phyloP scores from a whole-genome alignment of 2,329 filamentous ascomycete species.

The Seiridium cupressi region DNA sequence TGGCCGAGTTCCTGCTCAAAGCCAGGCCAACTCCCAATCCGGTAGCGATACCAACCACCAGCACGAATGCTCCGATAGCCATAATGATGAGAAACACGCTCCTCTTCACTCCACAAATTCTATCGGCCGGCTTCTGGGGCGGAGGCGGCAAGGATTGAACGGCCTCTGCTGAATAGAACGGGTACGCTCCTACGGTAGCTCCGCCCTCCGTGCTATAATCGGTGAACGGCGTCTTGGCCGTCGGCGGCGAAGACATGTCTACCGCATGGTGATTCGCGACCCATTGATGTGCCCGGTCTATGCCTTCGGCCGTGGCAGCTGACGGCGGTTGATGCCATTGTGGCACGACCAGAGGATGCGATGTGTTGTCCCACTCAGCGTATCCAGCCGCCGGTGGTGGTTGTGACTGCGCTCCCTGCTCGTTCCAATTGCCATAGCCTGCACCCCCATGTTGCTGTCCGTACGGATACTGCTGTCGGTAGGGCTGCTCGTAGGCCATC shows the following conservation, averaged over 20 bases:
- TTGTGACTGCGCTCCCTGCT: neutral
- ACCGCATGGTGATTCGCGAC: constrained; percentile 13
- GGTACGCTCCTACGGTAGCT: neutral
- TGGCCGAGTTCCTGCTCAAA: constrained; percentile 10
- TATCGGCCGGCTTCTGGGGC: neutral
- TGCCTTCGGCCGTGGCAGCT: neutral
- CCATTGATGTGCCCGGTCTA: constrained; percentile 17
- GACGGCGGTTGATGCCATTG: constrained; percentile 4
- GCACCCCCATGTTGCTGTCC: neutral
- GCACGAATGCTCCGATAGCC: constrained; percentile 23
- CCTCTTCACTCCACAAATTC: constrained; percentile 28
- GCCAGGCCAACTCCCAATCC: constrained; percentile 32
- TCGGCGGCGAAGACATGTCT: constrained; percentile 13
- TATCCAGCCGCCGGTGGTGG: neutral
- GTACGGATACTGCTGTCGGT: neutral
- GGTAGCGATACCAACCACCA: constrained; percentile 27
- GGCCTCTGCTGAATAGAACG: constrained; percentile 7
- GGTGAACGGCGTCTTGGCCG: constrained; percentile 15
- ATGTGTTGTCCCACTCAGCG: neutral
- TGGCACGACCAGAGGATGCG: neutral
- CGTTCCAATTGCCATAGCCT: neutral
- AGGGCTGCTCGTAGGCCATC: neutral
- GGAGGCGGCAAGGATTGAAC: neutral
- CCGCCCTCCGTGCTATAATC: constrained; percentile 9
- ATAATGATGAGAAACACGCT: constrained; percentile 26